Base-by-base conservation (phyloP, 2,329 filamentous ascomycete species). In the Elsinoe ampelina region DNA sequence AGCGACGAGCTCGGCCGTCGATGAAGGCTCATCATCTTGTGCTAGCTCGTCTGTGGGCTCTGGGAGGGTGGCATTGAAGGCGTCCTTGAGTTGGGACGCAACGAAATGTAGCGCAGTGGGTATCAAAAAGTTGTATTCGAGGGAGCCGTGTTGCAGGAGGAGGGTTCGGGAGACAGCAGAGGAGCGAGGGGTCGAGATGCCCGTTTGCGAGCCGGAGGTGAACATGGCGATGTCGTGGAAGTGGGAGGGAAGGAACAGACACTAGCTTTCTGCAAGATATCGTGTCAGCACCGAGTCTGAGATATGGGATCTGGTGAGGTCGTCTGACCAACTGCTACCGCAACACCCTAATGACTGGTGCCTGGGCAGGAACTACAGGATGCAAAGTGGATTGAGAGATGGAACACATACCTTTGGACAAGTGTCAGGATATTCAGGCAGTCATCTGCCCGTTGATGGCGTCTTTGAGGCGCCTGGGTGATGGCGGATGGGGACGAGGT, bases 11-110 rank as follows among this genome's bases (percentile, higher is more conserved):
- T 98, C 93, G 43, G 89, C 77, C 47, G 91, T 84, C 20, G 95
- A 98, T 36, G 93, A 97, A n/a, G 93, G 93, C 78, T 98, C 95
- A 66, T 98, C 93, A 77, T 98, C 95, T 70, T 92, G 90, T 60
- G 93, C 95, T 62, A 97, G 83, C 78, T 98, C 93, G 71, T 98
- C 93, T 70, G 95, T 98, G 58, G 93, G 88, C 66, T 85, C 80
- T 55, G 95, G 95, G 64, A 98, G 81, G 62, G 85, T 89, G 48
- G 87, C 80, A 63, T 84, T 81, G 75, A 98, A 98, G 63, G 84
- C 82, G 66, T 96, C 91, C 79, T 92, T 95, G 69, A 97, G 80
- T 76, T 95, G 89, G 60, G 90, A 87, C 66, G 93, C 93, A 73
- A 93, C 91, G 79, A 95, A 98, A 75, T 98, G 93, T 62, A 96